Base-by-base conservation (phyloP, 495 filamentous ascomycete genomes). In the Cryomyces minteri region DNA sequence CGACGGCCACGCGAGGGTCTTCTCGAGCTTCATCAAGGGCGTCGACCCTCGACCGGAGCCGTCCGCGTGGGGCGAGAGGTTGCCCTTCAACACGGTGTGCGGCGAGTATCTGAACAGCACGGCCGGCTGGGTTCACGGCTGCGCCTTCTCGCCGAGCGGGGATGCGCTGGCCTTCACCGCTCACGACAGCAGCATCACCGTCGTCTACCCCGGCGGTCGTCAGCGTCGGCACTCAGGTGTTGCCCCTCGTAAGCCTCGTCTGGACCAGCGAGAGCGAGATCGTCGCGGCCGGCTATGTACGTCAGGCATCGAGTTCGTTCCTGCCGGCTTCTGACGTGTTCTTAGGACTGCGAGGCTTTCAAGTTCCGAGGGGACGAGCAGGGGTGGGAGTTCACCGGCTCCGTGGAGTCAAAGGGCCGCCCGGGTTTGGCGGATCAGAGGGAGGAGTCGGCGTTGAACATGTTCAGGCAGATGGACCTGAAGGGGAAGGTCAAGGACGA, bases 391-490 rank as follows among this genome's bases (percentile, higher is more conserved):
- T 66, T 94, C 40, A 76, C 74, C 9, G 88, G 88, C 29, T 84
- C 84, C 4, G 61, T 96, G 40, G 90, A 96, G 61, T 63, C 61
- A 0, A 72, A 75, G 53, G 56, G 62, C 25, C 65, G 72, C 0
- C 60, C 66, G 1, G 73, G 71, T 14, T 40, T 67, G 29, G 67
- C 64, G 4, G 75, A 70, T 46, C 76, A 67, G 67, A 81, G 77
- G 56, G 86, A 74, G 62, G 83, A 74, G 60, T 84, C 79, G 52
- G 90, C 90, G n/a, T 68, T 95, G 58, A 94, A 96, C 59, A 95
- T 95, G 92, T 98, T 98, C 71, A 75, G 75, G 58, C 87, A 94
- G 65, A 94, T 98, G 92, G 90, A 98, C 60, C 68, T 96, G 48
- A 94, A 87, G 68, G 90, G 90, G 34, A 92, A 94, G 63, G 62